These are phyloP conservation scores for Skeletonema grethae DNA, from an alignment of 108 stramenopile genomes.

Conservation along the genomic window DNA sequence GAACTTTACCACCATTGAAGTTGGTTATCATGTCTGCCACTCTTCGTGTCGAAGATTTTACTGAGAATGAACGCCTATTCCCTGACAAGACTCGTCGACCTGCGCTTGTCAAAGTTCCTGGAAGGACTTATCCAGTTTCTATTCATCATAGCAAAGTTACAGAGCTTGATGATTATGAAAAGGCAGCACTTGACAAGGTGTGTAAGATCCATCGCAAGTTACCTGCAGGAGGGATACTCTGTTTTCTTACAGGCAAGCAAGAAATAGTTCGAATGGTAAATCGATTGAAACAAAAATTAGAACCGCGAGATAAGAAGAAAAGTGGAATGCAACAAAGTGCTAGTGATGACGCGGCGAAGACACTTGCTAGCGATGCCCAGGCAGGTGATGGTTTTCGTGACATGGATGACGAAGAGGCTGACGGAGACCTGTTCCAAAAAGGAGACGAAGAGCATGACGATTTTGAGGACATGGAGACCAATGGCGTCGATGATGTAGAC, in stretches of 20 bases:
- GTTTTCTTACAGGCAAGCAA: conserved; percentile 95
- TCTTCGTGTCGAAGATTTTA: conserved; percentile 94
- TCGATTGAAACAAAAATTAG: conserved; percentile 56
- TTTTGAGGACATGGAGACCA: conserved; percentile 40
- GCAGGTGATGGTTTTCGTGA: conserved; percentile 60
- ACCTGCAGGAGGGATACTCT: conserved; percentile 92
- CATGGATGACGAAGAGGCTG: conserved; percentile 88
- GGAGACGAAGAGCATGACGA: conserved; percentile 52
- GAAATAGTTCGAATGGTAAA: conserved; percentile 92
- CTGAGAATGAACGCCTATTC: conserved; percentile 85
- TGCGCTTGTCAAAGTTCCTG: conserved; percentile 88
- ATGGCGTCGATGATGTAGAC: conserved; percentile 29
- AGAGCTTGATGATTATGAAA: conserved; percentile 93
- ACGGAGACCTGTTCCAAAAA: conserved; percentile 59
- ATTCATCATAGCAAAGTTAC: conserved; percentile 96
- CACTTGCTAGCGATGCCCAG: conserved; percentile 27
- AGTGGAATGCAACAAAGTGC: not conserved
- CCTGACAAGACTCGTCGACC: conserved; percentile 45
- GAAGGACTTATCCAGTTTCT: conserved; percentile 93
- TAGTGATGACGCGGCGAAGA: conserved; percentile 34
- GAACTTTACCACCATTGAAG: conserved; percentile 83
- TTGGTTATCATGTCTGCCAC: conserved; percentile 98
- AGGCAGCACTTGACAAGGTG: conserved; percentile 75
- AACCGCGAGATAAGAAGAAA: not conserved
- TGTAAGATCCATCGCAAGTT: conserved; percentile 91